Percentiles rank a stretch among this genome's conserved stretches.
Conservation (phyloP, 2,329 filamentous ascomycete genomes). For the Exophiala sp. region DNA sequence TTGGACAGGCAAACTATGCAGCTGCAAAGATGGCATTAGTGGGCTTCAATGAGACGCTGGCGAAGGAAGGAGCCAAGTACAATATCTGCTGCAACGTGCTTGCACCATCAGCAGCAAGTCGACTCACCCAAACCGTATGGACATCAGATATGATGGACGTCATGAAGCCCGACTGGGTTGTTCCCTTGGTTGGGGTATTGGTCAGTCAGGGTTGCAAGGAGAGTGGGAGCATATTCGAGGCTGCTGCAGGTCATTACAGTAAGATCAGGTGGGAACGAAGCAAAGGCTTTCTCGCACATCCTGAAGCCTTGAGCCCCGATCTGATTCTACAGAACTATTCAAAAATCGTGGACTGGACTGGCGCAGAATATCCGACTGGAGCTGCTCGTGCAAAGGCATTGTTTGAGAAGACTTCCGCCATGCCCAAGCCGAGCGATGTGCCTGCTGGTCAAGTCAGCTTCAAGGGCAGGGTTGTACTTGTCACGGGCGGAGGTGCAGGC, state of each 20-base stretch:
- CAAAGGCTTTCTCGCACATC: slow-evolving; percentile 79
- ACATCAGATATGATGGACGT: slow-evolving; percentile 81
- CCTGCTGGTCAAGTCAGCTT: slow-evolving; percentile 72
- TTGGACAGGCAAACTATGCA: slow-evolving; percentile 94
- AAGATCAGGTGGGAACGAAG: slow-evolving; percentile 95
- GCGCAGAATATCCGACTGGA: slow-evolving; percentile 78
- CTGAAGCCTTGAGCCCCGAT: slow-evolving; percentile 83
- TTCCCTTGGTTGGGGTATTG: slow-evolving; percentile 84
- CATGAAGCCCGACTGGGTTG: slow-evolving; percentile 89
- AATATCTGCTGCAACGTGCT: slow-evolving; percentile 95
- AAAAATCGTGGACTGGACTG: slow-evolving; percentile 77
- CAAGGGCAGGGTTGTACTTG: slow-evolving; percentile 75
- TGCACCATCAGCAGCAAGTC: slow-evolving; percentile 87
- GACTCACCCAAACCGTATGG: slow-evolving; percentile 94
- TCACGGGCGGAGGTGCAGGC: slow-evolving; percentile 82
- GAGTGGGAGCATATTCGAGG: slow-evolving; percentile 87
- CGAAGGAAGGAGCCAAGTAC: slow-evolving; percentile 96
- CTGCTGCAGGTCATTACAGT: slow-evolving; percentile 83
- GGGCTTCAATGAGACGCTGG: slow-evolving; percentile 94
- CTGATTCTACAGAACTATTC: slow-evolving; percentile 86
- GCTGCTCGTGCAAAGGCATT: slow-evolving; percentile 81
- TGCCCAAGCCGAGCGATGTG: slow-evolving; percentile 65
- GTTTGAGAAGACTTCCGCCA: slow-evolving; percentile 75
- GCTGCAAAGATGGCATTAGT: slow-evolving; percentile 93
- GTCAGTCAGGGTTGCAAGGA: slow-evolving; percentile 83